These are phyloP conservation scores for Mycosarcoma mackinlayi DNA, from an alignment of 1,284 basidiomycete genomes.

Conservation along the genomic window DNA sequence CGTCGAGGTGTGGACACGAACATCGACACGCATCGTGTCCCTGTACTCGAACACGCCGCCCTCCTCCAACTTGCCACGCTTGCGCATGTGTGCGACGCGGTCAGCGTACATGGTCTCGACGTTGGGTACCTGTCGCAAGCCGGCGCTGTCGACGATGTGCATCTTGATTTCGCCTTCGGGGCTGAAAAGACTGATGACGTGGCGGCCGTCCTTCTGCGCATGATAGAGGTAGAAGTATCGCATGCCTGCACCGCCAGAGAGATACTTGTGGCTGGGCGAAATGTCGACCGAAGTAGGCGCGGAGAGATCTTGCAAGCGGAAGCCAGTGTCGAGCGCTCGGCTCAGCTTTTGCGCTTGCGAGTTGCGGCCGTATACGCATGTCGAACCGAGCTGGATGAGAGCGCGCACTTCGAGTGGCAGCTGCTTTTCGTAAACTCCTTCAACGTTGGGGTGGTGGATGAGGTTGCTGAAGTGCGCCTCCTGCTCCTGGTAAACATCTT, in stretches of 20 bases:
- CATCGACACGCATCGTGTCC: constrained; percentile 77
- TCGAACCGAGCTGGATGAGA: constrained; percentile 84
- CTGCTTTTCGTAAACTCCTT: constrained; percentile 94
- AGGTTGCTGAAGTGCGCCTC: constrained; percentile 91
- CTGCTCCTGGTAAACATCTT: constrained; percentile 83
- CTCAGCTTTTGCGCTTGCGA: constrained; percentile 76
- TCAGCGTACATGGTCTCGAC: constrained; percentile 79
- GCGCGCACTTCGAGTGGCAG: constrained; percentile 87
- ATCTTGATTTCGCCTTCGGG: constrained; percentile 74
- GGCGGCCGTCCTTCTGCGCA: constrained; percentile 79
- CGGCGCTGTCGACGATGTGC: constrained; percentile 89
- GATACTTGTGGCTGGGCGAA: constrained; percentile 73
- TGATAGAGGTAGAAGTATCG: constrained; percentile 95
- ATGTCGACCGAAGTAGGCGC: constrained; percentile 43
- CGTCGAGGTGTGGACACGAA: constrained; percentile 82
- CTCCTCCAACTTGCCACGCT: constrained; percentile 50
- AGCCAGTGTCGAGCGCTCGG: constrained; percentile 82
- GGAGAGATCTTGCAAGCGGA: constrained; percentile 83
- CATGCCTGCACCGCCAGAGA: constrained; percentile 78
- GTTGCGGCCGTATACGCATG: constrained; percentile 77
- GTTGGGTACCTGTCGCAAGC: constrained; percentile 83
- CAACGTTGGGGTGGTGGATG: constrained; percentile 92
- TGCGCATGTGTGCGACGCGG: constrained; percentile 71
- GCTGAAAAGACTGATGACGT: constrained; percentile 90
- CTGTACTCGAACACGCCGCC: constrained; percentile 76